Conservation (phyloP, 257 asterid species). For the Oldenlandia corymbosa region DNA sequence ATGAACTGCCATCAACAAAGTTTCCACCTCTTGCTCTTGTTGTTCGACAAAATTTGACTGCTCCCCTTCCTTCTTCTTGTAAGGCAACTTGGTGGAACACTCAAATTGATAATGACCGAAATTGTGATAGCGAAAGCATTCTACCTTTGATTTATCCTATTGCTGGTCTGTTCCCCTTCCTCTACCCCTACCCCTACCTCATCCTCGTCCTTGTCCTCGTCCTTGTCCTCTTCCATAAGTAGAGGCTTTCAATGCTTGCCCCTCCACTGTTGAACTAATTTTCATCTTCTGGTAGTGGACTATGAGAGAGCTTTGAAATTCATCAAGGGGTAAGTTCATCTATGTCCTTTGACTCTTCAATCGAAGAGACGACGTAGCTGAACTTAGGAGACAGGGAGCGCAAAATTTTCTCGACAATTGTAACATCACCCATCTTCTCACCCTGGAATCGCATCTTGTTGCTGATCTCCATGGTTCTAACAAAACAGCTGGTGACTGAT, state of each 20-base stretch:
- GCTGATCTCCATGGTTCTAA: background rate
- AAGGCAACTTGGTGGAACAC: background rate
- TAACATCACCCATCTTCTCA: background rate
- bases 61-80: background rate
- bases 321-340: background rate
- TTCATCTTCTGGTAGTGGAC: background rate
- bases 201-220: background rate
- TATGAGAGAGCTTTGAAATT: background rate
- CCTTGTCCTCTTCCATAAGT: background rate
- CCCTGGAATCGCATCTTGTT: background rate
- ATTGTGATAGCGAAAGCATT: background rate
- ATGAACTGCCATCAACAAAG: background rate
- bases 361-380: background rate
- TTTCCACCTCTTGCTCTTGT: background rate
- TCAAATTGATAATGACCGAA: background rate
- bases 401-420: background rate
- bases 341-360: background rate
- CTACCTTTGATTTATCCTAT: background rate
- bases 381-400: background rate
- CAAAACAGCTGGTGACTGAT: background rate
- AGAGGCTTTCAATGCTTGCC: background rate
- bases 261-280: background rate
- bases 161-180: background rate
- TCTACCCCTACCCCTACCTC: background rate
- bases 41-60: background rate